Base-by-base conservation (phyloP, 1,284 basidiomycete genomes). In the Austroboletus niveus region DNA sequence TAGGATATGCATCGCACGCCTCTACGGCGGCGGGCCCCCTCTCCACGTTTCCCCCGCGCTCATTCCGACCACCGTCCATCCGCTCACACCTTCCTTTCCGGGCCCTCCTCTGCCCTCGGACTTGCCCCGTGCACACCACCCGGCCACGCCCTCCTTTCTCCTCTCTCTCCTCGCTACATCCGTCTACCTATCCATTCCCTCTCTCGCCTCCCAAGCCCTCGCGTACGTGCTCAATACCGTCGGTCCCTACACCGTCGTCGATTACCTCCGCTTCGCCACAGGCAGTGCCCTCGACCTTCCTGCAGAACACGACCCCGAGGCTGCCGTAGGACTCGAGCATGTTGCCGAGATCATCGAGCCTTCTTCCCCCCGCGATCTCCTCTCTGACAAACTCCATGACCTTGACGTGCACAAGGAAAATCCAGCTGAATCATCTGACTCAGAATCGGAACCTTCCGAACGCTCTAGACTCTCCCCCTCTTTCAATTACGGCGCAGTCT, bases 101-200 rank as follows among this genome's bases (percentile, higher is more conserved):
- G 65, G 61, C 42, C 63, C 68, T 48, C 46, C 69, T 22, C 57
- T 62, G 8, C 57, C 63, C 3, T 54, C 54, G 9, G 62, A 69
- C 8, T 60, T 69, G 14, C 82, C 87, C 24, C 56, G 68, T 0
- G 78, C 75, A 30, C 76, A 84, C 39, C 90, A 94, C 51, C 84
- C 86, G 0, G 89, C 87, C 0, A 84, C 87, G 2, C 92, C 94
- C 5, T 78, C 85, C 8, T 87, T 97, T 63, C 78, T 97, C 2
- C 78, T 95, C 11, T 94, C 92, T 6, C 79, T 96, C 15, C 80
- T 96, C 30, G 91, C 92, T 0, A 93, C 92, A 5, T 80, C 92
- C 1, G 81, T 90, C 41, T 97, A 93, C 69, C 84, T 98, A 32
- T 89, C 88, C 39, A 87, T 95, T 24, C 88, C 90, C 1, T 78